phyloP scores from a whole-genome alignment of 2,329 filamentous ascomycete species.

The Beauveria brongniartii region DNA sequence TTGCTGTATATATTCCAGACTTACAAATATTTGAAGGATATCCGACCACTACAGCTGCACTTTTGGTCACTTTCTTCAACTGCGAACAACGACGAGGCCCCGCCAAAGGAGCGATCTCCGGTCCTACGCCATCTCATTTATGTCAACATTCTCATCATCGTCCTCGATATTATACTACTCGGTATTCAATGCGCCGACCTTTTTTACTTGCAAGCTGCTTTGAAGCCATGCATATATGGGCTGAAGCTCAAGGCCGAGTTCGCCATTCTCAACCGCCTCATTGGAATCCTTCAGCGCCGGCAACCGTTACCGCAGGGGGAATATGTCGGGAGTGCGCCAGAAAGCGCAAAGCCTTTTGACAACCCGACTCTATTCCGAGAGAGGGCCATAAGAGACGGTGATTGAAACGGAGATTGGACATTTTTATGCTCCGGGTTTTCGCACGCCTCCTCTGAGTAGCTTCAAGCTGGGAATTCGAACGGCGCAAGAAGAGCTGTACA shows the following conservation, averaged over 20 bases:
- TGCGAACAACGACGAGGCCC: conserved; percentile 27
- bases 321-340: neutral
- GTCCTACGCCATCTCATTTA: conserved; percentile 31
- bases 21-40: conserved; percentile 7
- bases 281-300: conserved; percentile 18
- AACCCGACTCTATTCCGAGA: neutral
- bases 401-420: no score
- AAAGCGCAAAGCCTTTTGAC: neutral
- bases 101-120: conserved; percentile 13
- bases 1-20: conserved; percentile 36
- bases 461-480: no score
- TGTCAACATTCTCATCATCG: conserved; percentile 37
- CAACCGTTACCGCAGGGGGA: neutral
- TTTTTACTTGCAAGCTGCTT: conserved; percentile 28
- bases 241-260: conserved; percentile 34
- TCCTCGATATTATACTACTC: conserved; percentile 35
- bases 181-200: conserved; percentile 28
- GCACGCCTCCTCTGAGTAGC: no score
- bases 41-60: conserved; percentile 2
- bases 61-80: conserved; percentile 36
- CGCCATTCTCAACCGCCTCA: conserved; percentile 30
- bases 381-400: neutral
- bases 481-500: no score
- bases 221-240: conserved; percentile 30
- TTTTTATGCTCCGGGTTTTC: no score